Percentiles rank a stretch among this genome's conserved stretches.
Conservation (phyloP, 805 yeast species). For the Cyberlindnera galapagoensis region DNA sequence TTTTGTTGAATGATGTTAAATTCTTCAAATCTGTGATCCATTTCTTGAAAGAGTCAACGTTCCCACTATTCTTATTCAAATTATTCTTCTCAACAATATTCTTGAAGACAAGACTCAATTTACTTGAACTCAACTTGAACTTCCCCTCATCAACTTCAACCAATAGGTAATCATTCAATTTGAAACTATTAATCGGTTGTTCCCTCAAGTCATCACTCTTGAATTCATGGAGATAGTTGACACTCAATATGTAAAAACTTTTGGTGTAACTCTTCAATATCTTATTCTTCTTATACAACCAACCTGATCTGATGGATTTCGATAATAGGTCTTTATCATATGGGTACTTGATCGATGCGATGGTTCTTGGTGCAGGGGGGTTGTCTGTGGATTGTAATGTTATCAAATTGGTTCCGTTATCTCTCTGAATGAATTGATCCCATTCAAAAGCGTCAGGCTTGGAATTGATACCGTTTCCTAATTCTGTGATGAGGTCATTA, state of each 20-base stretch:
- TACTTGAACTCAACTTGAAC: slow-evolving; percentile 55
- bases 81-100: slow-evolving; percentile 50
- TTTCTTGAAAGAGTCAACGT: no score
- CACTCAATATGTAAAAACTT: slow-evolving; percentile 85
- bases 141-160: slow-evolving; percentile 75
- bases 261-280: slow-evolving; percentile 78
- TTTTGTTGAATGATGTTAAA: slow-evolving; percentile 36
- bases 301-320: slow-evolving; percentile 65
- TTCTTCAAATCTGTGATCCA: slow-evolving; percentile 66
- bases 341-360: slow-evolving; percentile 57
- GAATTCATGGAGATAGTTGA: slow-evolving; percentile 84
- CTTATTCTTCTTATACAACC: slow-evolving; percentile 81
- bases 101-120: slow-evolving; percentile 81
- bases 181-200: slow-evolving; percentile 71
- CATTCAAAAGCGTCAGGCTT: slow-evolving; percentile 80
- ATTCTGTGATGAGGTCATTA: slow-evolving; percentile 55
- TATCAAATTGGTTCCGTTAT: slow-evolving; percentile 49
- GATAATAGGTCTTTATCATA: slow-evolving; percentile 65
- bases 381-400: slow-evolving; percentile 34
- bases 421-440: slow-evolving; percentile 72
- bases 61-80: slow-evolving; percentile 44
- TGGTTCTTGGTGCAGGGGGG: slow-evolving; percentile 48
- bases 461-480: slow-evolving; percentile 61
- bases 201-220: slow-evolving; percentile 71
- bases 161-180: slow-evolving; percentile 70